Conservation (phyloP, 2,329 filamentous ascomycete genomes). For the Keithomyces neogunnii region DNA sequence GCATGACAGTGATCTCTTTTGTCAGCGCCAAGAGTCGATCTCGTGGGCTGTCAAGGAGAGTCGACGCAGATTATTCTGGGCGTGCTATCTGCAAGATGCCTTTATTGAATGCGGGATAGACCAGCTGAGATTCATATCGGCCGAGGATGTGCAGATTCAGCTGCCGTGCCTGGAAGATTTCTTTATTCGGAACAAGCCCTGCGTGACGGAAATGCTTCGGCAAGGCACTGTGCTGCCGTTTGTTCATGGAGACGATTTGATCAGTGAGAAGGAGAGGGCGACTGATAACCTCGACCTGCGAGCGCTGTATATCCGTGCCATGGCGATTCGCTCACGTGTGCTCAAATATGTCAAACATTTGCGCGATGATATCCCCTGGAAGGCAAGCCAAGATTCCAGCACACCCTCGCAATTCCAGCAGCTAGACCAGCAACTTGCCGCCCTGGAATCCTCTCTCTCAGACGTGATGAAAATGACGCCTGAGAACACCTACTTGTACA, state of each 20-base stretch:
- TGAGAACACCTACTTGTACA: conserved; percentile 4
- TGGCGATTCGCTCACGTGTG: conserved; percentile 3
- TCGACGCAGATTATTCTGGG: conserved; percentile 4
- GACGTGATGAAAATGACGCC: not conserved
- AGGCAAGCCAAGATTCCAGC: not conserved
- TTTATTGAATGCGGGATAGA: conserved; percentile 8
- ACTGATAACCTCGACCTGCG: too few relatives aligned
- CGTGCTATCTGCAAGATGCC: conserved; percentile 6
- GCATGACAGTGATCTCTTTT: conserved; percentile 4
- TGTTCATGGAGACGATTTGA: not conserved
- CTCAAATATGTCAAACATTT: conserved; percentile 6
- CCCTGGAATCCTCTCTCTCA: conserved; percentile 1
- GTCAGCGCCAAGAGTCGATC: not conserved
- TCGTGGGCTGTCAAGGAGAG: conserved; percentile 2
- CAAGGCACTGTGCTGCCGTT: not conserved
- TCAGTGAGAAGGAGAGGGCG: not conserved
- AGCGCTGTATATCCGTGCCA: conserved; percentile 1
- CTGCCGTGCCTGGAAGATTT: conserved; percentile 4
- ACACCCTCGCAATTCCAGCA: conserved; percentile 1
- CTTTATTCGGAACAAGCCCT: conserved; percentile 2
- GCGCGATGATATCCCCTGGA: conserved; percentile 5
- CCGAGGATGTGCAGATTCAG: conserved; percentile 2
- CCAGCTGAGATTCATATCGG: conserved; percentile 5
- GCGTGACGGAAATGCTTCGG: conserved; percentile 2
- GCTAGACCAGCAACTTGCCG: conserved; percentile 1